Conservation (phyloP, 163 green algal genomes). For the Scenedesmus sp. region DNA sequence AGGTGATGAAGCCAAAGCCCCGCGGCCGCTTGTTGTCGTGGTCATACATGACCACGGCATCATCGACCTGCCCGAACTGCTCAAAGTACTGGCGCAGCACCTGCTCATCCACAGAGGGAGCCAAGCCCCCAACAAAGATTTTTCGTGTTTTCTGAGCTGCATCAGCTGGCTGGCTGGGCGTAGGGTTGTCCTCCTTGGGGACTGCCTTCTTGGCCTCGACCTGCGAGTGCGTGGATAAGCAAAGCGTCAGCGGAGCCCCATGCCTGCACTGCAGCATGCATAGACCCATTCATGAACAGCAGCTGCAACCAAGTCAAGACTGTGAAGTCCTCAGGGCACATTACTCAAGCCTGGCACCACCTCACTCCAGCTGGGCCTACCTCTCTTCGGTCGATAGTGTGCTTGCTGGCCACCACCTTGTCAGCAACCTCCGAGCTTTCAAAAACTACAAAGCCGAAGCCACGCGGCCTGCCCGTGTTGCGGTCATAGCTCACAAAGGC, state of each 20-base stretch:
- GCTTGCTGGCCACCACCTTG: slow-evolving; percentile 88
- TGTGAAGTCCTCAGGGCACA: neutral
- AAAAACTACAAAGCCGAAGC: slow-evolving; percentile 97
- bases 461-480: slow-evolving; percentile 84
- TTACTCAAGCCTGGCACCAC: slow-evolving; percentile 7
- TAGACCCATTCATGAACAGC: neutral
- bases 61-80: slow-evolving; percentile 91
- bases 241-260: neutral
- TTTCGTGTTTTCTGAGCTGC: slow-evolving; percentile 82
- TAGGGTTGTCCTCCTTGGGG: slow-evolving; percentile 88
- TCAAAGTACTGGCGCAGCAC: slow-evolving; percentile 91
- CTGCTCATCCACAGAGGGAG: slow-evolving; percentile 89
- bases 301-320: neutral
- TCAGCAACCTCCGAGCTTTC: slow-evolving; percentile 87
- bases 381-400: slow-evolving; percentile 96
- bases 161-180: slow-evolving; percentile 31
- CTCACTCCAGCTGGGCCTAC: slow-evolving; percentile 60
- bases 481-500: slow-evolving; percentile 93
- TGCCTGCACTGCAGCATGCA: neutral
- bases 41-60: slow-evolving; percentile 98
- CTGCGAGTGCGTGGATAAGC: slow-evolving; percentile 55
- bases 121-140: slow-evolving; percentile 96
- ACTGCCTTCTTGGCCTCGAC: slow-evolving; percentile 96
- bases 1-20: slow-evolving; percentile 98
- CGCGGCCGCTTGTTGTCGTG: slow-evolving; percentile 94